These are phyloP conservation scores for Tricharina praecox DNA, from an alignment of 495 filamentous ascomycete genomes.

Conservation along the genomic window DNA sequence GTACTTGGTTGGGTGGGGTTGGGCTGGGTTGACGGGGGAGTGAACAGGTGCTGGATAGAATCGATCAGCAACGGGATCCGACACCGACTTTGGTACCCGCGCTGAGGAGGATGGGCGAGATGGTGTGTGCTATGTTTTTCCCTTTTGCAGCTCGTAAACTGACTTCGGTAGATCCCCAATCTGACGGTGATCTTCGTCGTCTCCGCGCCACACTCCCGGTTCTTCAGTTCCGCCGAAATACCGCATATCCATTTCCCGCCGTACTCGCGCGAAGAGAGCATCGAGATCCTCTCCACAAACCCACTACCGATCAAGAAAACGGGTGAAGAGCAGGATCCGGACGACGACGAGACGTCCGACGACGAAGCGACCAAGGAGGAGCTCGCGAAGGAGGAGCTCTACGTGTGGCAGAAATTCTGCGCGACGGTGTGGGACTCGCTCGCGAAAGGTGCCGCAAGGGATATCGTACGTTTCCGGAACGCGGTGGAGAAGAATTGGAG, in stretches of 20 bases:
- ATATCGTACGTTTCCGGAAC: slow-evolving; percentile 42
- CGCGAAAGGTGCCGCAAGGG: slow-evolving; percentile 45
- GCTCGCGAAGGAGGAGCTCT: slow-evolving; percentile 37
- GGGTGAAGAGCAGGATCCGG: slow-evolving; percentile 18
- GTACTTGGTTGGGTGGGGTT: no score
- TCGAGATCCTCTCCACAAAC: slow-evolving; percentile 47
- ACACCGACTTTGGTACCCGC: slow-evolving; percentile 68
- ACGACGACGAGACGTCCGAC: slow-evolving; percentile 12
- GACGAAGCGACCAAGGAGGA: slow-evolving; percentile 14
- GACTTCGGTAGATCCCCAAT: slow-evolving; percentile 49
- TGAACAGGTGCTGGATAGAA: slow-evolving; percentile 56
- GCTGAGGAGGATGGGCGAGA: slow-evolving; percentile 58
- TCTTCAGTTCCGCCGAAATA: slow-evolving; percentile 52
- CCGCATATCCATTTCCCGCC: slow-evolving; percentile 72
- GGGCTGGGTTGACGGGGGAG: no score
- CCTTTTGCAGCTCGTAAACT: background rate
- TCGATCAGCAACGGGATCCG: slow-evolving; percentile 71
- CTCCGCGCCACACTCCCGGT: slow-evolving; percentile 49
- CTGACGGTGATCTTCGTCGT: slow-evolving; percentile 66
- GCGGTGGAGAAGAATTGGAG: slow-evolving; percentile 49
- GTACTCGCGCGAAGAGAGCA: slow-evolving; percentile 64
- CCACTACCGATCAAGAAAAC: slow-evolving; percentile 31
- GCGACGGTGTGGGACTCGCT: slow-evolving; percentile 58
- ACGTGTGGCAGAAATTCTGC: slow-evolving; percentile 55
- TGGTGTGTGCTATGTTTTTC: slow-evolving; percentile 42